Conservation (phyloP, 1,284 basidiomycete species). For the Taiwanofungus camphoratus region DNA sequence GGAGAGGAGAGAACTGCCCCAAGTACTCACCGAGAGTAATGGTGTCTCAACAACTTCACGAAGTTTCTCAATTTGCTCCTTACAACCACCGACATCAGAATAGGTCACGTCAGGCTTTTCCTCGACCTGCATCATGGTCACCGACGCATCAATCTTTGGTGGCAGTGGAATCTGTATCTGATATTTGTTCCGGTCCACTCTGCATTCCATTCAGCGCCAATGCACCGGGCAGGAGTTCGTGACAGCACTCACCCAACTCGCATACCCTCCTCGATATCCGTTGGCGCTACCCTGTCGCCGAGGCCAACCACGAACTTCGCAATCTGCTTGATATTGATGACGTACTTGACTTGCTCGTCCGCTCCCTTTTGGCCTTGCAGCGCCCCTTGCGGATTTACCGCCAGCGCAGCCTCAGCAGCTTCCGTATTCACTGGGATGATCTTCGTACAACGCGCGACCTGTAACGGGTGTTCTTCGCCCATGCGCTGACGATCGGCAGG, state of each 20-base stretch:
- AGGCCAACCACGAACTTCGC: conserved; percentile 99
- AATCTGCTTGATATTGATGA: conserved; percentile 99
- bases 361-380: conserved; percentile 82
- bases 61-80: conserved; percentile 99
- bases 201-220: conserved; percentile 22
- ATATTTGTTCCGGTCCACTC: conserved; percentile 92
- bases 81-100: conserved; percentile 97
- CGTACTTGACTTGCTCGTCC: conserved; percentile 98
- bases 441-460: conserved; percentile 98
- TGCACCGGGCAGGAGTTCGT: conserved; percentile 11
- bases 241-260: conserved; percentile 79
- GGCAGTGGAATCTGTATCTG: conserved; percentile 99
- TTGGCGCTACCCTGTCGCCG: conserved; percentile 93
- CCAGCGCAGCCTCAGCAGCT: conserved; percentile 65
- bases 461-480: conserved; percentile 89
- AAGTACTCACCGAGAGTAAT: conserved; percentile 73
- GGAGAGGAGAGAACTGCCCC: conserved; percentile 2
- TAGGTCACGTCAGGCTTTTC: conserved; percentile 99
- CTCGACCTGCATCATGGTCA: conserved; percentile 99
- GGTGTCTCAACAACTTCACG: conserved; percentile 98
- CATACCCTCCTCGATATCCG: conserved; percentile 99
- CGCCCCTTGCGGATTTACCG: conserved; percentile 70
- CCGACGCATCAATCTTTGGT: conserved; percentile 98
- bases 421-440: conserved; percentile 84
- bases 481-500: conserved; percentile 85